Evolutionary conservation across 2,329 filamentous ascomycete species (phyloP).

Genomic region (Botrytis tulipae): DNA sequence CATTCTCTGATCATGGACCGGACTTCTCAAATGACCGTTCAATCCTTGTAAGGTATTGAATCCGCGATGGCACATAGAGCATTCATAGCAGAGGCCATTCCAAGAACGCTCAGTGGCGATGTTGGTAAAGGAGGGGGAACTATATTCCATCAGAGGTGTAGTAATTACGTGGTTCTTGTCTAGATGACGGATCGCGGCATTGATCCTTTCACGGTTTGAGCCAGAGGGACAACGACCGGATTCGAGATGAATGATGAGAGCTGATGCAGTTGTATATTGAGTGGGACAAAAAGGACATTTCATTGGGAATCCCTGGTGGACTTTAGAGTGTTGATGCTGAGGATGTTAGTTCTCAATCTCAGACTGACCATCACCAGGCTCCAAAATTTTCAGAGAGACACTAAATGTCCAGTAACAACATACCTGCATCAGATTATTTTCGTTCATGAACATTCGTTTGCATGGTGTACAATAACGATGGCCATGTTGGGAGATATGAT

Average conservation of each 20-base stretch:
- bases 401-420: too few species aligned
- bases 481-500: too few species aligned
- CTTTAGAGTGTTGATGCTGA: too few species aligned
- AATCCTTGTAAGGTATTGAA: constrained; percentile 44
- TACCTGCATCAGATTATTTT: too few species aligned
- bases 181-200: constrained; percentile 44
- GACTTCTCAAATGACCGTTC: constrained; percentile 55
- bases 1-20: constrained; percentile 48
- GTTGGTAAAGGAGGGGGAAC: constrained; percentile 37
- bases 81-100: constrained; percentile 50
- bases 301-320: constrained; percentile 47
- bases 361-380: too few species aligned
- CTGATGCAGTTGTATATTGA: constrained; percentile 50
- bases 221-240: constrained; percentile 47
- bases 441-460: too few species aligned
- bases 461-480: too few species aligned
- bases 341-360: too few species aligned
- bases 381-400: too few species aligned
- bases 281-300: constrained; percentile 55
- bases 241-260: constrained; percentile 60
- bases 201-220: constrained; percentile 50
- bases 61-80: constrained; percentile 51
- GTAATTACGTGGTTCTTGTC: constrained; percentile 52
- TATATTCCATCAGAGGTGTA: constrained; percentile 50
- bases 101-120: constrained; percentile 44